Evolutionary conservation across 2,329 filamentous ascomycete genomes (phyloP).

Genomic region (Penicillium sclerotigenum): DNA sequence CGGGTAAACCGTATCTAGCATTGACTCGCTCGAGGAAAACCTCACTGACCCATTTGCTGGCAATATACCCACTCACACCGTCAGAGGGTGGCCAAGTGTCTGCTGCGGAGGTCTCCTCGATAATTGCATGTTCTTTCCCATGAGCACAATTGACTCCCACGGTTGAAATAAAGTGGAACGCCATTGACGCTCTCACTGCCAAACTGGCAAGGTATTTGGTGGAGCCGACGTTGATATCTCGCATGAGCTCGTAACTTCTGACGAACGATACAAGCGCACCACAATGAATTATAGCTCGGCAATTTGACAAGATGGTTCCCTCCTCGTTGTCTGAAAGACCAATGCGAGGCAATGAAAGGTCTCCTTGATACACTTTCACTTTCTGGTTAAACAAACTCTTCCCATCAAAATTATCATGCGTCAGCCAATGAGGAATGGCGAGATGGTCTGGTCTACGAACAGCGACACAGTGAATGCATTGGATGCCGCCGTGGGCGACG

Average conservation of each 20-base stretch:
- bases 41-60: conserved; percentile 43
- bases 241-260: neutral
- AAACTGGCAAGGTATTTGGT: neutral
- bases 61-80: conserved; percentile 37
- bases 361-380: neutral
- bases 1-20: neutral
- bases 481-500: neutral
- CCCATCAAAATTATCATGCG: neutral
- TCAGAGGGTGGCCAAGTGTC: conserved; percentile 16
- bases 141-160: neutral
- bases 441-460: neutral
- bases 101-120: conserved; percentile 1
- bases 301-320: neutral
- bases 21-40: conserved; percentile 31
- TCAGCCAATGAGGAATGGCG: neutral
- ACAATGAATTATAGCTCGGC: neutral
- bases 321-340: neutral
- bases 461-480: neutral
- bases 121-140: neutral
- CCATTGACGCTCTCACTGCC: neutral
- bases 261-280: neutral
- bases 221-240: neutral
- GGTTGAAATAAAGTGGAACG: neutral
- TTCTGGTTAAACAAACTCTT: neutral
- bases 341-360: neutral